These are phyloP conservation scores for Metschnikowia koreensis DNA, from an alignment of 805 yeast species.

Conservation along the genomic window DNA sequence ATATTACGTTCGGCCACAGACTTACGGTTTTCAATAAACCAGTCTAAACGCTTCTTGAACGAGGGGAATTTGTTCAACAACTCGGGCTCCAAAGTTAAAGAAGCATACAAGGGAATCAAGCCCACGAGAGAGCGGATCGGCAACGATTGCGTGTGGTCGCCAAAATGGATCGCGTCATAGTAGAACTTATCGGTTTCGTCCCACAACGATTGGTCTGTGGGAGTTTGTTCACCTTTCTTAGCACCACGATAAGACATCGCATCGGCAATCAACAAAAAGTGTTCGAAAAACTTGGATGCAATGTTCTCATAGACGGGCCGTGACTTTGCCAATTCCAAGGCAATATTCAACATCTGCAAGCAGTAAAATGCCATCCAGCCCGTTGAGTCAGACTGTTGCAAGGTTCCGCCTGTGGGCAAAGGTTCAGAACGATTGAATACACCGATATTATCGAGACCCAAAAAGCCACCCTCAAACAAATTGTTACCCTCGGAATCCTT, in stretches of 20 bases:
- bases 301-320: slow-evolving; percentile 87
- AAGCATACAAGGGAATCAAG: slow-evolving; percentile 85
- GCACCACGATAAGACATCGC: slow-evolving; percentile 76
- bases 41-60: slow-evolving; percentile 76
- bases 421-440: slow-evolving; percentile 91
- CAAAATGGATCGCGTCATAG: slow-evolving; percentile 90
- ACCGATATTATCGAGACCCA: slow-evolving; percentile 91
- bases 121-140: slow-evolving; percentile 91
- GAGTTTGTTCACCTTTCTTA: slow-evolving; percentile 36
- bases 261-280: slow-evolving; percentile 85
- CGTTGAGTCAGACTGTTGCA: slow-evolving; percentile 93
- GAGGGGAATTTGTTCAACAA: slow-evolving; percentile 73
- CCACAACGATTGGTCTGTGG: slow-evolving; percentile 71
- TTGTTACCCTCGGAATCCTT: slow-evolving; percentile 85
- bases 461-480: slow-evolving; percentile 90
- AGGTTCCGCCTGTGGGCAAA: slow-evolving; percentile 83
- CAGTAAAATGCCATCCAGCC: slow-evolving; percentile 98
- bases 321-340: slow-evolving; percentile 82
- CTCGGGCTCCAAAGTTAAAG: slow-evolving; percentile 84
- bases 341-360: slow-evolving; percentile 87
- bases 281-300: slow-evolving; percentile 93
- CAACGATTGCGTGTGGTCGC: slow-evolving; percentile 58
- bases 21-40: slow-evolving; percentile 74
- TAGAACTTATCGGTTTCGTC: slow-evolving; percentile 85
- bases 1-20: slow-evolving; percentile 76